Percentiles rank a stretch among this genome's conserved stretches.
These are phyloP conservation scores for Notholithocarpus densiflorus DNA, from an alignment of 306 rosid genomes.

Conservation along the genomic window DNA sequence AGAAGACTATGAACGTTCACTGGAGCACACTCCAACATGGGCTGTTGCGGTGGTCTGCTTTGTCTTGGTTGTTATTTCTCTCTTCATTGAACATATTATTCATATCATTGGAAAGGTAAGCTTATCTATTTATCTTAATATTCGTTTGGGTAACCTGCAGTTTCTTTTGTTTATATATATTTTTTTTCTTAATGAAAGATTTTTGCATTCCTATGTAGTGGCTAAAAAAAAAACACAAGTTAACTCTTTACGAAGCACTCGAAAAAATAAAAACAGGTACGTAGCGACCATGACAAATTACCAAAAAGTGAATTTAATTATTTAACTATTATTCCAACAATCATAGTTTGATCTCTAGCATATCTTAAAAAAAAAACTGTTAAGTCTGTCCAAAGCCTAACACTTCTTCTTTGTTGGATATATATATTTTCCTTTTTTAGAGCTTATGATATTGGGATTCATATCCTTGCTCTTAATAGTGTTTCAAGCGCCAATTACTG, in stretches of 20 bases:
- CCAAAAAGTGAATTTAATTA: too few species aligned
- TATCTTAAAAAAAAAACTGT: background rate
- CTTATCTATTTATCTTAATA: background rate
- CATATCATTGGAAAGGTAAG: slow-evolving; percentile 48
- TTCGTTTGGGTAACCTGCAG: background rate
- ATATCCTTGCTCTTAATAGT: slow-evolving; percentile 47
- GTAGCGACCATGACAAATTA: too few species aligned
- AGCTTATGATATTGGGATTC: slow-evolving; percentile 61
- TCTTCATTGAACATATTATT: slow-evolving; percentile 51
- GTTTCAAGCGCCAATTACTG: slow-evolving; percentile 19
- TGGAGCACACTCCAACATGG: slow-evolving; percentile 71
- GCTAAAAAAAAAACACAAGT: slow-evolving; percentile 33
- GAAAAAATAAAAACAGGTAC: slow-evolving; percentile 53
- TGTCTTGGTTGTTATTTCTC: slow-evolving; percentile 51
- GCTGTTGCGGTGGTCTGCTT: slow-evolving; percentile 69
- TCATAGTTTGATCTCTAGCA: background rate
- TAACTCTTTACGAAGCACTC: slow-evolving; percentile 49
- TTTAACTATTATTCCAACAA: too few species aligned
- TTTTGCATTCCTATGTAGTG: slow-evolving; percentile 25
- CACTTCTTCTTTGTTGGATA: background rate
- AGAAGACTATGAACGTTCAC: slow-evolving; percentile 23
- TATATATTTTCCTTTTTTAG: slow-evolving; percentile 9
- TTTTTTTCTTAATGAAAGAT: slow-evolving; percentile 19
- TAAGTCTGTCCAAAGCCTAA: slow-evolving; percentile 16
- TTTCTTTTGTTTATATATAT: background rate